Evolutionary conservation across 176 grass and related monocot genomes (phyloP).

Genomic region (sorghum (Sorghum bicolor)): DNA sequence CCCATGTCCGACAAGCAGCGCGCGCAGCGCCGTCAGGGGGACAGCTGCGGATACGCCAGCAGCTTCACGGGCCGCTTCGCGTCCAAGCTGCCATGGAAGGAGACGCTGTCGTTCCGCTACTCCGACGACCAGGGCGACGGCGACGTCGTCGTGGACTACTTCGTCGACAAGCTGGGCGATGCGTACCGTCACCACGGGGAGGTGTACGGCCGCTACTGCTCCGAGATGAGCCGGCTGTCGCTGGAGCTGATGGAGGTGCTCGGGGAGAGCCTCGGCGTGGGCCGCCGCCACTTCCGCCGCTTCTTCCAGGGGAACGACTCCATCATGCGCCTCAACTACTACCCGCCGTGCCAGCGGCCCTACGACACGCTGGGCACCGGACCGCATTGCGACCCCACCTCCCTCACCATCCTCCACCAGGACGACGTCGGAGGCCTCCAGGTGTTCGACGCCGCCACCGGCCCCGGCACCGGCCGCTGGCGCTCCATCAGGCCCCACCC

Average conservation of each 20-base stretch:
- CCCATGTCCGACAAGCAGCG: conserved; percentile 77
- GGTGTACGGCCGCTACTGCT: conserved; percentile 63
- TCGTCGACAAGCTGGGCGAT: conserved; percentile 55
- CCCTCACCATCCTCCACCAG: conserved; percentile 96
- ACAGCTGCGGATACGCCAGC: conserved; percentile 94
- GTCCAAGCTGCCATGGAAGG: conserved; percentile 90
- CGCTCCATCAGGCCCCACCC: conserved; percentile 37
- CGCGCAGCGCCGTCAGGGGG: conserved; percentile 54
- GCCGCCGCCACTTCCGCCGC: conserved; percentile 36
- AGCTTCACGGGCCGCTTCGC: conserved; percentile 90
- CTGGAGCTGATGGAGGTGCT: conserved; percentile 88
- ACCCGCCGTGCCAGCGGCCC: conserved; percentile 85
- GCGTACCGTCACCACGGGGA: conserved; percentile 43
- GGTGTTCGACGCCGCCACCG: conserved; percentile 43
- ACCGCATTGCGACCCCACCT: conserved; percentile 89
- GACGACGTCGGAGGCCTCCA: conserved; percentile 82
- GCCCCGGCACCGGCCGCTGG: conserved; percentile 37
- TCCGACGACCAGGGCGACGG: neutral
- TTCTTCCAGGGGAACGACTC: conserved; percentile 84
- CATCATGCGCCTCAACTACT: conserved; percentile 97
- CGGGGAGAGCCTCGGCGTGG: conserved; percentile 61
- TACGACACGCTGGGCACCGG: conserved; percentile 69
- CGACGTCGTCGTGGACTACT: conserved; percentile 47
- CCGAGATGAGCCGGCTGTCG: conserved; percentile 73
- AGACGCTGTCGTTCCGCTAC: conserved; percentile 82